These are phyloP conservation scores for Phylloporus sp. DNA, from an alignment of 768 basidiomycete species.

Conservation along the genomic window DNA sequence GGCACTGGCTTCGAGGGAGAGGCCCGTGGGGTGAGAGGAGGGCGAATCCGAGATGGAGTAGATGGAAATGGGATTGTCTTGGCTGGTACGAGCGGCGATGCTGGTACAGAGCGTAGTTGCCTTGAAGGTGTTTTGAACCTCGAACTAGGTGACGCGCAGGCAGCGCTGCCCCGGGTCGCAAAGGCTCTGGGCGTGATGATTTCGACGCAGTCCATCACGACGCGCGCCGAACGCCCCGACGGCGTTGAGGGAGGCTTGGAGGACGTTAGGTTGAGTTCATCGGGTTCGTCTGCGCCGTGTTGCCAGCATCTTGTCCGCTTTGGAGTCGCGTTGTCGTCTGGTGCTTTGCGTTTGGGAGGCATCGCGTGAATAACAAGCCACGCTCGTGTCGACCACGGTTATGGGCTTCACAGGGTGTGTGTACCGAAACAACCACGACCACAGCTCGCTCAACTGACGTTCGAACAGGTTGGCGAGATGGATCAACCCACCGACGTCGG, in stretches of 20 bases:
- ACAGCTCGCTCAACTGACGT: slow-evolving; percentile 1
- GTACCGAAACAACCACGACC: background rate
- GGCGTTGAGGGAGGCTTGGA: slow-evolving; percentile 22
- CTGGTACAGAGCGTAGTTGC: background rate
- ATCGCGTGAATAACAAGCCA: slow-evolving; percentile 14
- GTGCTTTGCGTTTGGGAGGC: slow-evolving; percentile 42
- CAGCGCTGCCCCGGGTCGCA: background rate
- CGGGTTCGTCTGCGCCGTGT: slow-evolving; percentile 16
- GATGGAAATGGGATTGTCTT: slow-evolving; percentile 9
- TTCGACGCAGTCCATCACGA: slow-evolving; percentile 30
- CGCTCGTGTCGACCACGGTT: slow-evolving; percentile 22
- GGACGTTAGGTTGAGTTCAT: slow-evolving; percentile 28
- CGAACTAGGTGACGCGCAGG: slow-evolving; percentile 11
- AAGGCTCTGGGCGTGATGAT: slow-evolving; percentile 25
- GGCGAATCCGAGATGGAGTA: slow-evolving; percentile 12
- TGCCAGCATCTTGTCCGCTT: slow-evolving; percentile 31
- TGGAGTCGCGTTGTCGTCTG: slow-evolving; percentile 21
- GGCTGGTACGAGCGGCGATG: background rate
- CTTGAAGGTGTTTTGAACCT: slow-evolving; percentile 20
- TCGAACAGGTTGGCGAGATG: slow-evolving; percentile 63
- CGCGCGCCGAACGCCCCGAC: slow-evolving; percentile 16
- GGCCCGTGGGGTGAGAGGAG: slow-evolving; percentile 12
- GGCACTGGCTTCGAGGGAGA: slow-evolving; percentile 17
- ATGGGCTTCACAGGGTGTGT: slow-evolving; percentile 63
- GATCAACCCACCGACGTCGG: slow-evolving; percentile 75